phyloP scores from a whole-genome alignment of 345 rosid genomes.

The Moringa oleifera region DNA sequence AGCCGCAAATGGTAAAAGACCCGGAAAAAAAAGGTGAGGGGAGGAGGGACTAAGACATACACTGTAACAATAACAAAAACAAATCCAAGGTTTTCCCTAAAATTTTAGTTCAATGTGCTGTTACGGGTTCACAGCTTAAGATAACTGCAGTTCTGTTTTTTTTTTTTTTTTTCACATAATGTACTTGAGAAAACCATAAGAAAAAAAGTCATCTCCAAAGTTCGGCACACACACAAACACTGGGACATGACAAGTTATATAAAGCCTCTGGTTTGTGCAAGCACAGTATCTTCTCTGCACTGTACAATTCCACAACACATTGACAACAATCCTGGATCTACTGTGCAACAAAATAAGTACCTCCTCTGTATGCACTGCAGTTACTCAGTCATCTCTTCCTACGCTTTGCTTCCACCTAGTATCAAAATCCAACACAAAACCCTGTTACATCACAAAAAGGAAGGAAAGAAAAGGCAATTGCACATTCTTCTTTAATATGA shows the following conservation, averaged over 20 bases:
- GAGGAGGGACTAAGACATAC: not conserved
- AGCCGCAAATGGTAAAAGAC: not conserved
- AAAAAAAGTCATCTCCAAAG: conserved; percentile 12
- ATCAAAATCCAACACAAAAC: conserved; percentile 1
- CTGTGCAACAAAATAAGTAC: conserved; percentile 28
- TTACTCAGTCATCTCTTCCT: conserved; percentile 43
- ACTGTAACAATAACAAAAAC: conserved; percentile 3
- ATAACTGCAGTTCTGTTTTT: not conserved
- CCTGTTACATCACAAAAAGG: not conserved
- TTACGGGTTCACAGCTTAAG: conserved; percentile 1
- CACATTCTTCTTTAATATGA: too few species aligned
- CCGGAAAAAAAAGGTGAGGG: too few species aligned
- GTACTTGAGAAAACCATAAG: conserved; percentile 4
- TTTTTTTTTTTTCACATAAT: conserved; percentile 10
- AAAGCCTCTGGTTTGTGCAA: conserved; percentile 24
- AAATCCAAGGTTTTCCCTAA: conserved; percentile 8
- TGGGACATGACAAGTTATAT: not conserved
- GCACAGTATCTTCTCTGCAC: conserved; percentile 31
- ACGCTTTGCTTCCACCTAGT: conserved; percentile 67
- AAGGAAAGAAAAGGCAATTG: not conserved
- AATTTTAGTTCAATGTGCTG: conserved; percentile 1
- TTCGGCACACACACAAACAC: conserved; percentile 9
- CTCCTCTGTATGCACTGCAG: conserved; percentile 7
- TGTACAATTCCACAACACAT: conserved; percentile 33
- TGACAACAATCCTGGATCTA: conserved; percentile 17